Evolutionary conservation across 1,284 basidiomycete species (phyloP).

Genomic region (Fomitopsis betulina): DNA sequence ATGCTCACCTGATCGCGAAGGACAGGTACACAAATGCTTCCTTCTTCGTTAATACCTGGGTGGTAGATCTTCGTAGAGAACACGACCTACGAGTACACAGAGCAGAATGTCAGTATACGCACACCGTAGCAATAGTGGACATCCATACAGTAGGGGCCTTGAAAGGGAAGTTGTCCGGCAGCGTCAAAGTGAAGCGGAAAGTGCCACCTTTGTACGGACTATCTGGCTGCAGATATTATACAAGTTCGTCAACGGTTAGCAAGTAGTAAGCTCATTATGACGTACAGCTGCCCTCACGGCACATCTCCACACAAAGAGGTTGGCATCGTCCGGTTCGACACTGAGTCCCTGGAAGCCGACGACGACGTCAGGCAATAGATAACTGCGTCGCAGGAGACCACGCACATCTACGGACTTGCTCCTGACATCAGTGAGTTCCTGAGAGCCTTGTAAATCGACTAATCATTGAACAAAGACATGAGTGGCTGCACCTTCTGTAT

Average conservation of each 20-base stretch:
- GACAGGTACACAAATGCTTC: constrained; percentile 76
- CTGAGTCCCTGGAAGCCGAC: constrained; percentile 44
- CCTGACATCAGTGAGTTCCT: constrained; percentile 62
- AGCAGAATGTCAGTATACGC: background rate
- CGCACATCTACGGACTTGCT: constrained; percentile 59
- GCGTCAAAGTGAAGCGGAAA: constrained; percentile 69
- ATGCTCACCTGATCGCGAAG: constrained; percentile 74
- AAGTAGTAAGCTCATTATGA: constrained; percentile 7
- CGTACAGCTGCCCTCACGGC: constrained; percentile 73
- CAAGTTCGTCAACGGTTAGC: background rate
- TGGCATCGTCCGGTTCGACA: constrained; percentile 65
- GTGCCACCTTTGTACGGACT: constrained; percentile 85
- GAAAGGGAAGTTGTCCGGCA: constrained; percentile 84
- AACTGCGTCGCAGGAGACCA: background rate
- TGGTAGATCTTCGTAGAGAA: constrained; percentile 91
- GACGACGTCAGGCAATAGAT: background rate
- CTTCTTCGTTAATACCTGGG: constrained; percentile 90
- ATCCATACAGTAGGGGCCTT: constrained; percentile 76
- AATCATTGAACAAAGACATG: constrained; percentile 5
- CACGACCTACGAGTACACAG: constrained; percentile 51
- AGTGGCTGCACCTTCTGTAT: constrained; percentile 55
- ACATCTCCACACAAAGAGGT: constrained; percentile 78
- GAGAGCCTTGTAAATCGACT: constrained; percentile 12
- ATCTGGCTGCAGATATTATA: constrained; percentile 42
- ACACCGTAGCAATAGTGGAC: background rate